Percentiles rank a stretch among this genome's conserved stretches.
Conservation (phyloP, 2,329 filamentous ascomycete genomes). For the Exophiala sp. region DNA sequence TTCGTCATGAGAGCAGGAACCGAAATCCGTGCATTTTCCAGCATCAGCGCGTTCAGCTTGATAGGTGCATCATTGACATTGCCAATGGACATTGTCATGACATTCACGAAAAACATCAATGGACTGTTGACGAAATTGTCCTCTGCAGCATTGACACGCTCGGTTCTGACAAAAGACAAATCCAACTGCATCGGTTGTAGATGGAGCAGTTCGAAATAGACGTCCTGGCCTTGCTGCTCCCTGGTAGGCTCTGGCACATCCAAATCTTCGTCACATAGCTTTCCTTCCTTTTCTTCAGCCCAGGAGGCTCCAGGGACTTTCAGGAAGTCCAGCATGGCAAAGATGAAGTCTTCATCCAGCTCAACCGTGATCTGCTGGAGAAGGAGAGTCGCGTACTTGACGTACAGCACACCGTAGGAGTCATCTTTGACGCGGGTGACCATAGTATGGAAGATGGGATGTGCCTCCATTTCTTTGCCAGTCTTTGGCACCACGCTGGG, state of each 20-base stretch:
- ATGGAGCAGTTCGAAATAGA: slow-evolving; percentile 96
- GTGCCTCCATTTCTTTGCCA: slow-evolving; percentile 89
- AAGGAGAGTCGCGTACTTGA: slow-evolving; percentile 93
- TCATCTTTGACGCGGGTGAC: slow-evolving; percentile 95
- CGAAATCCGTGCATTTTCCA: slow-evolving; percentile 92
- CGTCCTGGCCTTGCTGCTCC: slow-evolving; percentile 79
- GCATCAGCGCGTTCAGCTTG: slow-evolving; percentile 82
- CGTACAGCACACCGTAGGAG: slow-evolving; percentile 93
- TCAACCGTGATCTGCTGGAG: slow-evolving; percentile 98
- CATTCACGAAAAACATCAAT: slow-evolving; percentile 97
- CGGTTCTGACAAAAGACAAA: slow-evolving; percentile 92
- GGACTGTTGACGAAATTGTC: slow-evolving; percentile 89
- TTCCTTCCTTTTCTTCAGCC: slow-evolving; percentile 75
- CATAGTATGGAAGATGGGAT: slow-evolving; percentile 88
- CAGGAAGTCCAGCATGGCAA: slow-evolving; percentile 87
- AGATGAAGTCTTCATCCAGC: slow-evolving; percentile 96
- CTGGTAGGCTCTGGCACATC: slow-evolving; percentile 89
- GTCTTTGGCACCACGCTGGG: slow-evolving; percentile 97
- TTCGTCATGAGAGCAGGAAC: slow-evolving; percentile 76
- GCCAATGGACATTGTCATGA: slow-evolving; percentile 98
- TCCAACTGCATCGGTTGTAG: slow-evolving; percentile 98
- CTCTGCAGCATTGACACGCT: slow-evolving; percentile 91
- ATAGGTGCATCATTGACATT: slow-evolving; percentile 98
- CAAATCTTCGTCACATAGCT: slow-evolving; percentile 79
- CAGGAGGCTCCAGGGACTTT: slow-evolving; percentile 87